These are phyloP conservation scores for Pelagophyceae sp. DNA, from an alignment of 352 stramenopile species.

Conservation along the genomic window DNA sequence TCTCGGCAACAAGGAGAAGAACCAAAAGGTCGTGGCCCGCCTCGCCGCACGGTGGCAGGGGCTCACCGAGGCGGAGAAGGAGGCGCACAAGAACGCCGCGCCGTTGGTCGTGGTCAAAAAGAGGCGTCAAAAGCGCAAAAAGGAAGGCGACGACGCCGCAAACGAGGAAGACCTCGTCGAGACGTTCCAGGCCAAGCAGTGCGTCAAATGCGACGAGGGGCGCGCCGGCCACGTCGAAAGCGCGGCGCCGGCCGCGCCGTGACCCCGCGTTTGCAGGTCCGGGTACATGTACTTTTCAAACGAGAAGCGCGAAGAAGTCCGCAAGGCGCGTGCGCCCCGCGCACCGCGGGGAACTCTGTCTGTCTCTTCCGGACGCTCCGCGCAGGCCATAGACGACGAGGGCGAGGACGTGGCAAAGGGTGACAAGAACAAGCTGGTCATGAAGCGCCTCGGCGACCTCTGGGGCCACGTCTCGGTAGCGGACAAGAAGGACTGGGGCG, in stretches of 20 bases:
- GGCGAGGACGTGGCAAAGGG: not conserved
- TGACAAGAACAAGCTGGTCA: not conserved
- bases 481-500: not conserved
- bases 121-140: not conserved
- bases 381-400: too few relatives aligned
- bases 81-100: not conserved
- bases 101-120: too few relatives aligned
- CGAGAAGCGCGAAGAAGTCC: not conserved
- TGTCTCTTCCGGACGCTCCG: too few relatives aligned
- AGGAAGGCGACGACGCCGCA: not conserved
- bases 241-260: too few relatives aligned
- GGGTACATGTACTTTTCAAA: not conserved
- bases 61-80: not conserved
- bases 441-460: not conserved
- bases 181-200: not conserved
- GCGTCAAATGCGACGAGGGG: too few relatives aligned
- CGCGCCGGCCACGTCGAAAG: too few relatives aligned
- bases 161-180: not conserved
- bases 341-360: too few relatives aligned
- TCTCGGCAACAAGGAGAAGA: not conserved
- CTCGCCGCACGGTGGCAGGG: not conserved
- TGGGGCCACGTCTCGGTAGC: not conserved
- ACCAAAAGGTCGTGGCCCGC: not conserved
- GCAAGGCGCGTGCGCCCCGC: not conserved
- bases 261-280: too few relatives aligned